A percentile compares a stretch with the other conserved stretches of the same genome.
Conservation (phyloP, 2,329 filamentous ascomycete species). For the Sporothrix sp. region DNA sequence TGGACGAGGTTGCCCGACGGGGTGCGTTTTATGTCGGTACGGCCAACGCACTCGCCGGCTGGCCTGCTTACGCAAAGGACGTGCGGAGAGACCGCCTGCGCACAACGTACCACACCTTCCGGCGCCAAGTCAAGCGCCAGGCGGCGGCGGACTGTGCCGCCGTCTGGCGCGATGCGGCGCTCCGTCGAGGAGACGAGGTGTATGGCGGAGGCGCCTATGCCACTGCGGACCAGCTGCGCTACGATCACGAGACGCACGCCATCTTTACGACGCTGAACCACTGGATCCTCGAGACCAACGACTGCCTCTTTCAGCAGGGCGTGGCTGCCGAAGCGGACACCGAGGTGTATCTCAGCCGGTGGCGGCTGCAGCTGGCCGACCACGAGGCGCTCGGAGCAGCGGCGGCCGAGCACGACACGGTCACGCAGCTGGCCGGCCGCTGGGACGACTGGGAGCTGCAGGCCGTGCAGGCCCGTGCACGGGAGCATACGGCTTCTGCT, state of each 20-base stretch:
- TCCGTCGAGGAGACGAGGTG: background rate
- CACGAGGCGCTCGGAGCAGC: slow-evolving; percentile 9
- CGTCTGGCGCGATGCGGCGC: slow-evolving; percentile 10
- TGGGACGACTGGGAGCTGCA: slow-evolving; percentile 20
- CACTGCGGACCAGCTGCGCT: slow-evolving; percentile 11
- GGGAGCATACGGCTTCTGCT: slow-evolving; percentile 15
- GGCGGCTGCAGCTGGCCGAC: slow-evolving; percentile 12
- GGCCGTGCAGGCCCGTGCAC: slow-evolving; percentile 18
- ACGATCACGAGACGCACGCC: slow-evolving; percentile 7
- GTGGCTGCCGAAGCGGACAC: slow-evolving; percentile 17
- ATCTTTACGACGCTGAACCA: slow-evolving; percentile 12
- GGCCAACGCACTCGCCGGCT: slow-evolving; percentile 16
- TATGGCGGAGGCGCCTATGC: background rate
- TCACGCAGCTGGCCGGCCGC: slow-evolving; percentile 2
- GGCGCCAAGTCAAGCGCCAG: slow-evolving; percentile 15
- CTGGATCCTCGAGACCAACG: slow-evolving; percentile 20
- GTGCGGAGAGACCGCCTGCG: slow-evolving; percentile 16
- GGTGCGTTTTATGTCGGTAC: slow-evolving; percentile 19
- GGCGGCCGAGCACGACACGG: slow-evolving; percentile 15
- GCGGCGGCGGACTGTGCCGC: slow-evolving; percentile 14
- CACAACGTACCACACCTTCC: slow-evolving; percentile 15
- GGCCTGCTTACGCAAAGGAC: slow-evolving; percentile 12
- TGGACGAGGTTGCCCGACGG: slow-evolving; percentile 13
- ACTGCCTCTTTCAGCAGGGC: slow-evolving; percentile 14
- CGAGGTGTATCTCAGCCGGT: slow-evolving; percentile 16